phyloP scores from a whole-genome alignment of 176 grass and related monocot genomes.

The Carex littledalei region DNA sequence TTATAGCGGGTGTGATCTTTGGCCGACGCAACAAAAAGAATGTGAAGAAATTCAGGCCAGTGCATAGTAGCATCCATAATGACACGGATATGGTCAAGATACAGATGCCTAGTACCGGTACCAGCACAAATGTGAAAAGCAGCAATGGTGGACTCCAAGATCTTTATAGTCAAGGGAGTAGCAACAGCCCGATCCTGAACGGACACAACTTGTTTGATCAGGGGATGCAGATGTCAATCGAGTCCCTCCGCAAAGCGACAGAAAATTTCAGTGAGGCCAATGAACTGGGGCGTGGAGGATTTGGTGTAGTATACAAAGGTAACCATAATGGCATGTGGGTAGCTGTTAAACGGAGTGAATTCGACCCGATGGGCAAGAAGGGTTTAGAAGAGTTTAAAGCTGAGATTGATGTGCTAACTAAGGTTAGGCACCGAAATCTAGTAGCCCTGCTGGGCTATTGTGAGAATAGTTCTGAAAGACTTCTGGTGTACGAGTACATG shows the following conservation, averaged over 20 bases:
- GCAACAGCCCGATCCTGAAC: not conserved
- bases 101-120: slow-evolving; percentile 18
- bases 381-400: slow-evolving; percentile 82
- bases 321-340: slow-evolving; percentile 56
- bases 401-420: slow-evolving; percentile 92
- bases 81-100: slow-evolving; percentile 36
- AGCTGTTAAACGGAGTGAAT: slow-evolving; percentile 73
- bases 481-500: slow-evolving; percentile 98
- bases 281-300: slow-evolving; percentile 82
- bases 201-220: slow-evolving; percentile 27
- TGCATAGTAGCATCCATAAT: slow-evolving; percentile 34
- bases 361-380: slow-evolving; percentile 70
- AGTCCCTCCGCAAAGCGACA: slow-evolving; percentile 60
- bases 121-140: not conserved
- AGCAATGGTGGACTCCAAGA: slow-evolving; percentile 8
- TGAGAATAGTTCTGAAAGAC: slow-evolving; percentile 67
- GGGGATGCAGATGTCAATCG: slow-evolving; percentile 68
- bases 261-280: slow-evolving; percentile 66
- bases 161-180: slow-evolving; percentile 32
- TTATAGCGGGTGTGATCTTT: slow-evolving; percentile 25
- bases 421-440: slow-evolving; percentile 86
- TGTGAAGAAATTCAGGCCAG: slow-evolving; percentile 41
- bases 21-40: slow-evolving; percentile 40
- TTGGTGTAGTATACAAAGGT: slow-evolving; percentile 89
- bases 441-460: slow-evolving; percentile 86